A percentile compares a stretch with the other conserved stretches of the same genome.
Evolutionary conservation across 2,329 filamentous ascomycete genomes (phyloP).

Genomic region (Verticillium nubilum): DNA sequence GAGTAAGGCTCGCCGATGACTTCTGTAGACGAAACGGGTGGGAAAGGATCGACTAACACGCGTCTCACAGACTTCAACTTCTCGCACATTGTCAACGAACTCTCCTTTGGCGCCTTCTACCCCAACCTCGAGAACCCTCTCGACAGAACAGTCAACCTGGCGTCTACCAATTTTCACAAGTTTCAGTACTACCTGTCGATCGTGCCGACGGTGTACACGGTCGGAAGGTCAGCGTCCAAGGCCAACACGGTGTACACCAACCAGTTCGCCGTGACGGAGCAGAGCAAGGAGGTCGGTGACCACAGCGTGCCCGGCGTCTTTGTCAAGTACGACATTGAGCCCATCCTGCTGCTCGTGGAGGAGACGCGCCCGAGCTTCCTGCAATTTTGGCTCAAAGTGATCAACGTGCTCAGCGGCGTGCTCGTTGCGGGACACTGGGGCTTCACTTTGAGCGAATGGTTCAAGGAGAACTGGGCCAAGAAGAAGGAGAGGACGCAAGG

Average conservation of each 20-base stretch:
- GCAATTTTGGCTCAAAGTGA: slow-evolving; percentile 70
- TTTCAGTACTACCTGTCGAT: slow-evolving; percentile 97
- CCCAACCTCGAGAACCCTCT: slow-evolving; percentile 90
- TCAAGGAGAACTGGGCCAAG: slow-evolving; percentile 46
- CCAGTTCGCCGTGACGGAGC: slow-evolving; percentile 95
- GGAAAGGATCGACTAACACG: neutral
- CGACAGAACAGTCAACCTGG: slow-evolving; percentile 79
- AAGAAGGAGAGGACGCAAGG: slow-evolving; percentile 34
- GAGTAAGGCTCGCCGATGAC: slow-evolving; percentile 45
- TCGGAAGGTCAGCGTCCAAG: slow-evolving; percentile 34
- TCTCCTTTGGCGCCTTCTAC: slow-evolving; percentile 97
- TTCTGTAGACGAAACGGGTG: neutral
- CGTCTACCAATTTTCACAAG: slow-evolving; percentile 78
- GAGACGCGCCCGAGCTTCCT: slow-evolving; percentile 75
- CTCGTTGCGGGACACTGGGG: slow-evolving; percentile 92
- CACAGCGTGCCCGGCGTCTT: slow-evolving; percentile 81
- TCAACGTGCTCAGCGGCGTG: slow-evolving; percentile 88
- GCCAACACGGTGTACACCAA: slow-evolving; percentile 77
- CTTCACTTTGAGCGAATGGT: slow-evolving; percentile 80
- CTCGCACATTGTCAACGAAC: slow-evolving; percentile 90
- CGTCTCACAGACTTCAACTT: slow-evolving; percentile 80
- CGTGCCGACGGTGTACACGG: slow-evolving; percentile 88
- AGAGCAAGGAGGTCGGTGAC: slow-evolving; percentile 67
- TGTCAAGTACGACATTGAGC: slow-evolving; percentile 98
- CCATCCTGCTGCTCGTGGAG: slow-evolving; percentile 78